These are phyloP conservation scores for Boletus reticulatus DNA, from an alignment of 768 basidiomycete genomes.

Conservation along the genomic window DNA sequence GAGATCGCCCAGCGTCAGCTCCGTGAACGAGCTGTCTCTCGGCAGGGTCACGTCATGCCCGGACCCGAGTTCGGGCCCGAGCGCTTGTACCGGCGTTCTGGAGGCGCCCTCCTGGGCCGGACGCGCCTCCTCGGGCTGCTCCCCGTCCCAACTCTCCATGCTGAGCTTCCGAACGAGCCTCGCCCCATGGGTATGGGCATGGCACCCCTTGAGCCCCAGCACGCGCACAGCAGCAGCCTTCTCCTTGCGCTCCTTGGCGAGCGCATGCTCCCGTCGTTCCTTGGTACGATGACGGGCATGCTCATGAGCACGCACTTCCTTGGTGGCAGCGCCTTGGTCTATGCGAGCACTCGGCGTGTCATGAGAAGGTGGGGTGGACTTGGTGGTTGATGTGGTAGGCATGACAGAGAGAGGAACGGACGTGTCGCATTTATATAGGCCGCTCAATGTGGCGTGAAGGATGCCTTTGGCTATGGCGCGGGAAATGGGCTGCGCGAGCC, in stretches of 20 bases:
- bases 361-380: conserved; percentile 19
- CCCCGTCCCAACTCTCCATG: conserved; percentile 31
- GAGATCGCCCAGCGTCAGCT: conserved; percentile 28
- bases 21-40: conserved; percentile 11
- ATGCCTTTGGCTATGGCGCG: conserved; percentile 19
- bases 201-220: conserved; percentile 18
- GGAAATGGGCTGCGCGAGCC: conserved; percentile 17
- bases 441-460: conserved; percentile 21
- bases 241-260: conserved; percentile 32
- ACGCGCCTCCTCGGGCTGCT: conserved; percentile 4
- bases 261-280: conserved; percentile 31
- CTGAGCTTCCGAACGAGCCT: conserved; percentile 24
- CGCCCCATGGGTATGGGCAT: conserved; percentile 1
- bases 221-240: conserved; percentile 15
- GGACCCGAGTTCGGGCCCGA: background rate
- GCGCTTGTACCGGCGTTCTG: background rate
- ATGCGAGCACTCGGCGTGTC: conserved; percentile 15
- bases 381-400: conserved; percentile 28
- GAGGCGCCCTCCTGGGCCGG: background rate
- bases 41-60: background rate
- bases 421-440: conserved; percentile 32
- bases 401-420: conserved; percentile 19
- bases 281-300: conserved; percentile 34
- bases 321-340: conserved; percentile 16
- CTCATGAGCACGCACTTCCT: conserved; percentile 33